Conservation (phyloP, 2,329 filamentous ascomycete species). For the Grosmannia huntii region DNA sequence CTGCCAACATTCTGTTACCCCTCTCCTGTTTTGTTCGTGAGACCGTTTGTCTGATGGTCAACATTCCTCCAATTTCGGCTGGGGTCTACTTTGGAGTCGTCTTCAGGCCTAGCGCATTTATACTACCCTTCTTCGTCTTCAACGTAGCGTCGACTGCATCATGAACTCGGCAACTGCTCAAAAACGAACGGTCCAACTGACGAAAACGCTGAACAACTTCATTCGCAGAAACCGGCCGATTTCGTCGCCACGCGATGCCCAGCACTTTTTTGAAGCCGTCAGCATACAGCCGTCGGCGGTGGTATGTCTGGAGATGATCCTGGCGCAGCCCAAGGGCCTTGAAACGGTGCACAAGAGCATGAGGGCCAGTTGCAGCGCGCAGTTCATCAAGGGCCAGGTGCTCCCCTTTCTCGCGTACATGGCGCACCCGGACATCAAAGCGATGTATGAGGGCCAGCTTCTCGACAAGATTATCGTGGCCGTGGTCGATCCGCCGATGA, state of each 20-base stretch:
- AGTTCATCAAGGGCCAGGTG: not conserved
- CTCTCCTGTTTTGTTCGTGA: not conserved
- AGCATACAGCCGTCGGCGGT: not conserved
- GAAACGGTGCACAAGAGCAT: not conserved
- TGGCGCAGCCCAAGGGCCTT: not conserved
- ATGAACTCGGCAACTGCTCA: not conserved
- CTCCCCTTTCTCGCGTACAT: constrained; percentile 24
- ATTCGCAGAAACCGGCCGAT: not conserved
- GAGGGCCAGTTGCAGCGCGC: not conserved
- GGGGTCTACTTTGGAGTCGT: not conserved
- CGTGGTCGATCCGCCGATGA: constrained; percentile 36
- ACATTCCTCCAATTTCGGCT: not conserved
- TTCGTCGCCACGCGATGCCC: not conserved
- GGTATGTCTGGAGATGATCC: not conserved
- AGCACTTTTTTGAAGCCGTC: constrained; percentile 1
- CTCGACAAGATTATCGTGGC: constrained; percentile 31
- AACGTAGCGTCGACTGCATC: not conserved
- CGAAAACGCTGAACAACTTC: not conserved
- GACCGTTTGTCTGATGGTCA: not conserved
- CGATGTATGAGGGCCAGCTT: constrained; percentile 35
- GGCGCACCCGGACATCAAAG: constrained; percentile 29
- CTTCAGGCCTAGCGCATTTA: not conserved
- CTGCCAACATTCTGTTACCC: not conserved
- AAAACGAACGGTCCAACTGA: not conserved
- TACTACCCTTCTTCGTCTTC: not conserved